Conservation (phyloP, 129 eudicot species). For the Helichrysum umbraculigerum region DNA sequence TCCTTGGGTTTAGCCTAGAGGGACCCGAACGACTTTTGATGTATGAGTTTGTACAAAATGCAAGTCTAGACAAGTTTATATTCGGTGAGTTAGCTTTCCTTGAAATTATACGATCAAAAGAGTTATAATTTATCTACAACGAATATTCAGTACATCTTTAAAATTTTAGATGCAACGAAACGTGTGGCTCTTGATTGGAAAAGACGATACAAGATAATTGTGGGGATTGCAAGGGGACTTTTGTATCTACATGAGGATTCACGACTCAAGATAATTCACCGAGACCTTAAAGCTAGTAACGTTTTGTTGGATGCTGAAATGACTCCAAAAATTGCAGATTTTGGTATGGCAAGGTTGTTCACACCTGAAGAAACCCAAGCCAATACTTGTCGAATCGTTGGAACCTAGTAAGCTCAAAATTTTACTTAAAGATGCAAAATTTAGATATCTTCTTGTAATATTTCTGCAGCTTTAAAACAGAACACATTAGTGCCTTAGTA, state of each 20-base stretch:
- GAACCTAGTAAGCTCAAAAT: too few species aligned
- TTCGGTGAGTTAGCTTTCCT: conserved; percentile 36
- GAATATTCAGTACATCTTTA: too few species aligned
- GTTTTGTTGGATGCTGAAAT: conserved; percentile 41
- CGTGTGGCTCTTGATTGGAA: conserved; percentile 31
- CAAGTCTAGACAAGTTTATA: conserved; percentile 48
- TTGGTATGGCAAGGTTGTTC: conserved; percentile 36
- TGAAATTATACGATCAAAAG: neutral
- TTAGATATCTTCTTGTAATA: too few species aligned
- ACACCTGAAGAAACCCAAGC: too few species aligned
- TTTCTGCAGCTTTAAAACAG: too few species aligned
- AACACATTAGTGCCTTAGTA: too few species aligned
- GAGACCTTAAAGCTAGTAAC: conserved; percentile 51
- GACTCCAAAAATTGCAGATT: conserved; percentile 50
- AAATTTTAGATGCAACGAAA: conserved; percentile 21
- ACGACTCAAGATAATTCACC: conserved; percentile 42
- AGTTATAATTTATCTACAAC: too few species aligned
- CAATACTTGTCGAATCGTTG: too few species aligned
- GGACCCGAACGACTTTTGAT: conserved; percentile 46
- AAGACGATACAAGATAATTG: conserved; percentile 39
- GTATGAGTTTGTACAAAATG: conserved; percentile 50
- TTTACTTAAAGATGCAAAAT: too few species aligned
- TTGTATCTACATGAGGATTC: conserved; percentile 55
- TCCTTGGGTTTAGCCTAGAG: conserved; percentile 47
- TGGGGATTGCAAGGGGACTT: conserved; percentile 46